A percentile compares a stretch with the other conserved stretches of the same genome.
Conservation (phyloP, 2,329 filamentous ascomycete species). For the Cryoendolithus antarcticus region DNA sequence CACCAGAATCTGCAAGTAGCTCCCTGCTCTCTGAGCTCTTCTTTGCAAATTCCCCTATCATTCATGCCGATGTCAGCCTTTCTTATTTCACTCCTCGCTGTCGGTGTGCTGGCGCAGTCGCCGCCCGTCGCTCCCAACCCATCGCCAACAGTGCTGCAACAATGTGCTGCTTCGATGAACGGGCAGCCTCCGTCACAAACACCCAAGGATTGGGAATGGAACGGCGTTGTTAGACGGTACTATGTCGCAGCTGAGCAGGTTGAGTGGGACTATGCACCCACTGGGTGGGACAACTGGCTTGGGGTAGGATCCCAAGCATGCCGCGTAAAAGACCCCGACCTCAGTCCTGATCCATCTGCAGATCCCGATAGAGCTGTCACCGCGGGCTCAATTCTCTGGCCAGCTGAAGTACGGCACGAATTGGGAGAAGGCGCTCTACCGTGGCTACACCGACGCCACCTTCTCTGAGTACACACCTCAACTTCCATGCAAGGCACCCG, state of each 20-base stretch:
- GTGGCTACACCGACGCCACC: conserved; percentile 20
- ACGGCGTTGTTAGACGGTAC: conserved; percentile 14
- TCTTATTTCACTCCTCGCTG: too few relatives aligned
- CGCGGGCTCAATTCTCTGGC: conserved; percentile 8
- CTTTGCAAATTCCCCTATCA: too few relatives aligned
- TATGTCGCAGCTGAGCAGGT: conserved; percentile 17
- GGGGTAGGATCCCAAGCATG: conserved; percentile 7
- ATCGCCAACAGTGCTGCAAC: too few relatives aligned
- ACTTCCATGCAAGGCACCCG: conserved; percentile 16
- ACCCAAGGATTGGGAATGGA: conserved; percentile 12
- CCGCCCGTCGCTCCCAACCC: too few relatives aligned
- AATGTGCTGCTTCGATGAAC: conserved; percentile 8
- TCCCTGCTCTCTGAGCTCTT: too few relatives aligned
- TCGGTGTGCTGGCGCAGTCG: too few relatives aligned
- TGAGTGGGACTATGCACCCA: conserved; percentile 17
- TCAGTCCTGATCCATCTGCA: background rate
- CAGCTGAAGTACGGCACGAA: conserved; percentile 11
- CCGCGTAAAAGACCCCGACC: too few relatives aligned
- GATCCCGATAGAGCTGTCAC: conserved; percentile 12
- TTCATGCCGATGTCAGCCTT: too few relatives aligned
- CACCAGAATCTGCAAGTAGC: too few relatives aligned
- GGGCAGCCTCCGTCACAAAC: conserved; percentile 8
- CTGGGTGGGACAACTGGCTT: conserved; percentile 19
- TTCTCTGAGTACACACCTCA: conserved; percentile 14
- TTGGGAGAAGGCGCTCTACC: conserved; percentile 20